Conservation (phyloP, 345 rosid genomes). For the Salix dunnii region DNA sequence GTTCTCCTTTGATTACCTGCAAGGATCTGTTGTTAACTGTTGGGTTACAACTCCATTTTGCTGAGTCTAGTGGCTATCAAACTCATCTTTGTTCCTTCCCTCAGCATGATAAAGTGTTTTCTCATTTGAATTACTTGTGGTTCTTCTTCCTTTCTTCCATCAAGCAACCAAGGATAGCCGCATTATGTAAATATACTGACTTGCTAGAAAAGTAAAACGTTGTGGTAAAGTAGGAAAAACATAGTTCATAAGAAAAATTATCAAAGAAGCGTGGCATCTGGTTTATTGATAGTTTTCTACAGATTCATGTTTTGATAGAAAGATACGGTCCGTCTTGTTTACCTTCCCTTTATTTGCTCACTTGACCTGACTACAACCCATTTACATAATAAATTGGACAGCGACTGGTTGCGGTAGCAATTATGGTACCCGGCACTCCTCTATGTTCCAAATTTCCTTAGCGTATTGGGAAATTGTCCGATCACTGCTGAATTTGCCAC, state of each 20-base stretch:
- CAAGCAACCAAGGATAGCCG: too few species aligned
- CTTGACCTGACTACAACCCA: background rate
- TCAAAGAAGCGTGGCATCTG: background rate
- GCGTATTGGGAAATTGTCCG: constrained; percentile 85
- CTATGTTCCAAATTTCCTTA: constrained; percentile 83
- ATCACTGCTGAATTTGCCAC: constrained; percentile 91
- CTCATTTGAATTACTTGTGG: background rate
- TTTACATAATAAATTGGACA: background rate
- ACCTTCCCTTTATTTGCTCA: background rate
- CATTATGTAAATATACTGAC: background rate
- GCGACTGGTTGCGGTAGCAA: background rate
- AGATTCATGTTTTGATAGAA: background rate
- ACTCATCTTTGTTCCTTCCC: background rate
- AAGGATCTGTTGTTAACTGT: too few species aligned
- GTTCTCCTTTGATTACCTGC: too few species aligned
- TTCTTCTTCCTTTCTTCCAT: too few species aligned
- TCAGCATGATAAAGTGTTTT: background rate
- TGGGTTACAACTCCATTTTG: too few species aligned
- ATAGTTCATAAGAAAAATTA: background rate
- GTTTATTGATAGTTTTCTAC: background rate
- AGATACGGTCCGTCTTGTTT: background rate
- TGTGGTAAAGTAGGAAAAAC: background rate
- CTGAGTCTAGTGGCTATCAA: too few species aligned
- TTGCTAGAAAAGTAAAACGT: background rate
- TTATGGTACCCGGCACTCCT: constrained; percentile 70